A percentile compares a stretch with the other conserved stretches of the same genome.
phyloP scores from a whole-genome alignment of 306 rosid species.

The Sindora glabra region DNA sequence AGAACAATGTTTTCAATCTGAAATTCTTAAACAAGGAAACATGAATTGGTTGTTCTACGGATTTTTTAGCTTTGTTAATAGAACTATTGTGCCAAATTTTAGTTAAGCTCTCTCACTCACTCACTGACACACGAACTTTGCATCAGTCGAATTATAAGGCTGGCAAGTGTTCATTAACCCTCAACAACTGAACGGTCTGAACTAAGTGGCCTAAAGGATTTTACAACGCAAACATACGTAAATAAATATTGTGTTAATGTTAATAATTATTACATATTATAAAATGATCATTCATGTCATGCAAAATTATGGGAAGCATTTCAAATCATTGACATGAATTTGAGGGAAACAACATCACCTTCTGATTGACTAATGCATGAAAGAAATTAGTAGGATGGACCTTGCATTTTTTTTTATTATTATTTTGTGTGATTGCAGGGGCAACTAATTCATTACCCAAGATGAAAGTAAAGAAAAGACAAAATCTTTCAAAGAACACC shows the following conservation, averaged over 20 bases:
- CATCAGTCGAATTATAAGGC: too few species aligned
- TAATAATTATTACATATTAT: neutral
- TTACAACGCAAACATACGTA: too few species aligned
- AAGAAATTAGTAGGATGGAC: too few species aligned
- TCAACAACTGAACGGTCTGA: too few species aligned
- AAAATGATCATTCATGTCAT: neutral
- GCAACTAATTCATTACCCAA: too few species aligned
- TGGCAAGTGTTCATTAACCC: too few species aligned
- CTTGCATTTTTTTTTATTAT: too few species aligned
- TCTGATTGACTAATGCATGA: neutral
- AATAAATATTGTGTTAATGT: neutral
- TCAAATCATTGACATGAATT: neutral
- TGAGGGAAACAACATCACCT: neutral
- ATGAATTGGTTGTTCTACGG: neutral
- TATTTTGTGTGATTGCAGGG: too few species aligned
- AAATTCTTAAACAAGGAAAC: slow-evolving; percentile 11
- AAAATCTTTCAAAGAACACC: too few species aligned
- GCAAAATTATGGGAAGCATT: neutral
- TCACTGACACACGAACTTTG: neutral
- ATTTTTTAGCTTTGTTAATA: neutral
- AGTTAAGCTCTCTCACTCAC: neutral
- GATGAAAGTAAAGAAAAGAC: too few species aligned
- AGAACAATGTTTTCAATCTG: slow-evolving; percentile 86
- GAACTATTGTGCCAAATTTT: too few species aligned
- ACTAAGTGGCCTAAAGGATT: too few species aligned